These are phyloP conservation scores for Entomortierella chlamydospora DNA, from an alignment of 192 early-diverging fungal species.

Conservation along the genomic window DNA sequence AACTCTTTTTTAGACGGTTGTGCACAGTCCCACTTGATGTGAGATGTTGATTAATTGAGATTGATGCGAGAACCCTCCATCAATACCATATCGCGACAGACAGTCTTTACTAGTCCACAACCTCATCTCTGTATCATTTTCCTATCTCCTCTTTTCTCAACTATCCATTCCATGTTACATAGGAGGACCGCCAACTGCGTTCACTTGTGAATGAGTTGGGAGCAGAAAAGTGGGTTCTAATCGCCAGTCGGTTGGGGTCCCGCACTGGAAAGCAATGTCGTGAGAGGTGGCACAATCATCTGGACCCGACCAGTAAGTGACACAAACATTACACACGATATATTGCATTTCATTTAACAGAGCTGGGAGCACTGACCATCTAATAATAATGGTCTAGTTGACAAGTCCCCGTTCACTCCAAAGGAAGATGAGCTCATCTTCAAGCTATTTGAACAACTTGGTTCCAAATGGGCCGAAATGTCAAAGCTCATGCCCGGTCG, in stretches of 20 bases:
- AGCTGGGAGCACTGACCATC: background rate
- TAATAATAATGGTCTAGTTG: constrained; percentile 13
- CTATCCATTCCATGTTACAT: background rate
- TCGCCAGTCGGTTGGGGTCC: constrained; percentile 44
- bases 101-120: too few species aligned
- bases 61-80: too few species aligned
- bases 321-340: too few species aligned
- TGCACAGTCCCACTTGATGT: background rate
- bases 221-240: constrained; percentile 52
- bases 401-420: constrained; percentile 50
- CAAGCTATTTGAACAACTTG: constrained; percentile 43
- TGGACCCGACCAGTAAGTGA: constrained; percentile 45
- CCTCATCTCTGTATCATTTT: too few species aligned
- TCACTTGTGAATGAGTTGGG: constrained; percentile 40
- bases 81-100: too few species aligned
- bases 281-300: constrained; percentile 49
- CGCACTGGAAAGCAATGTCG: constrained; percentile 53
- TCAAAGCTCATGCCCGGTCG: constrained; percentile 55
- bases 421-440: constrained; percentile 48
- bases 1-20: background rate
- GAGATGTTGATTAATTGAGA: too few species aligned
- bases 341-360: too few species aligned
- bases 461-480: constrained; percentile 55
- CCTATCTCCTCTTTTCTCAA: background rate
- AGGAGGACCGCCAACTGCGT: constrained; percentile 51